A percentile compares a stretch with the other conserved stretches of the same genome.
phyloP scores from a whole-genome alignment of 2,329 filamentous ascomycete species.

The Talaromyces sp. region DNA sequence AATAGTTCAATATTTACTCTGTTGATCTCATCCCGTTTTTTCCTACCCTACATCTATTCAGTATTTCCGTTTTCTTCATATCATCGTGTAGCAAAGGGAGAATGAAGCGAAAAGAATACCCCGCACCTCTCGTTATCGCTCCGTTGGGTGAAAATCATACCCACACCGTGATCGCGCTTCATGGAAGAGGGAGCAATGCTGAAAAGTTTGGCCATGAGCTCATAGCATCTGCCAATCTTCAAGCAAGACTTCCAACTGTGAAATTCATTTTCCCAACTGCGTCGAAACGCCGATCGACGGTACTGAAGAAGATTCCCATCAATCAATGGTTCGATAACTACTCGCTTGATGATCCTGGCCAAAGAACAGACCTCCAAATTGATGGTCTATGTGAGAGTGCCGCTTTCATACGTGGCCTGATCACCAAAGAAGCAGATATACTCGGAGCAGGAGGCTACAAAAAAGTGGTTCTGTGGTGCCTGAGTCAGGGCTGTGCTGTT shows the following conservation, averaged over 20 bases:
- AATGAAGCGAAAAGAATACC: conserved; percentile 9
- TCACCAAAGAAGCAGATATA: conserved; percentile 36
- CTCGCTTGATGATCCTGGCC: conserved; percentile 43
- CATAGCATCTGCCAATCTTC: conserved; percentile 25
- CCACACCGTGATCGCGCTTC: conserved; percentile 15
- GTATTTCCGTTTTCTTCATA: no score
- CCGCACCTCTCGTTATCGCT: conserved; percentile 1
- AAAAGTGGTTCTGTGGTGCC: conserved; percentile 54
- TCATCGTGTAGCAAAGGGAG: neutral
- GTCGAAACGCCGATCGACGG: conserved; percentile 46
- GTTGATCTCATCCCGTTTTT: no score
- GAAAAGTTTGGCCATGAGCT: conserved; percentile 39
- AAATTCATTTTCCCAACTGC: conserved; percentile 59
- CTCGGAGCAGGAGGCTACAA: conserved; percentile 28
- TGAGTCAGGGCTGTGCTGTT: conserved; percentile 59
- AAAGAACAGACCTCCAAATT: conserved; percentile 48
- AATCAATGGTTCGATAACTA: conserved; percentile 58
- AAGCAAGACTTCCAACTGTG: conserved; percentile 26
- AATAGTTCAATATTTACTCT: no score
- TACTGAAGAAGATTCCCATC: conserved; percentile 48
- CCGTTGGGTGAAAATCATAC: conserved; percentile 9
- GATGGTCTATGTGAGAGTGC: conserved; percentile 50
- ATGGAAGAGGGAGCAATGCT: conserved; percentile 36
- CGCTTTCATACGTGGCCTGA: conserved; percentile 37
- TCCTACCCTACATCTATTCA: no score